phyloP scores from a whole-genome alignment of 805 yeast genomes.

The Helenozyma rhizophorensis region DNA sequence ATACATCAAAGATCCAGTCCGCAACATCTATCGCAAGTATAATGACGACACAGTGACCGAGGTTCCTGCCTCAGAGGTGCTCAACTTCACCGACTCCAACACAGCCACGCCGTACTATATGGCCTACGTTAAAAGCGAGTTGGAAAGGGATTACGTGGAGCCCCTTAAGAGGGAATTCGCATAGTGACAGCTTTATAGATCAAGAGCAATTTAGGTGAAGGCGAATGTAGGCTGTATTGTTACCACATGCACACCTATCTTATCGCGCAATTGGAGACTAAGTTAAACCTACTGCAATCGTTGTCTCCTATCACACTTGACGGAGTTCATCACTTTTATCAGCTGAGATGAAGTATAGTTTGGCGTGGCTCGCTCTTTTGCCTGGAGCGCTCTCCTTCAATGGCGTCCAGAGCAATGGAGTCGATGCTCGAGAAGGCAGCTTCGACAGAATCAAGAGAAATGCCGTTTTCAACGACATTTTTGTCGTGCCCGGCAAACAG shows the following conservation, averaged over 20 bases:
- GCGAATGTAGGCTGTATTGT: too few species aligned
- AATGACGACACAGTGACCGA: constrained; percentile 94
- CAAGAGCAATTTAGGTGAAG: too few species aligned
- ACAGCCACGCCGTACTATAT: constrained; percentile 93
- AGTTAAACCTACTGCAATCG: background rate
- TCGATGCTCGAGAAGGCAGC: too few species aligned
- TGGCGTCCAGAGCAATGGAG: too few species aligned
- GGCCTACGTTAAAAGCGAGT: constrained; percentile 70
- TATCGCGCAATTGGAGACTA: background rate
- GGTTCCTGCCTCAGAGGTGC: constrained; percentile 60
- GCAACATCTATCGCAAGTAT: constrained; percentile 75
- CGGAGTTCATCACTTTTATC: too few species aligned
- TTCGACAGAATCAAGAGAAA: constrained; percentile 21
- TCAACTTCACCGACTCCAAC: constrained; percentile 61
- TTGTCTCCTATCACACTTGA: background rate
- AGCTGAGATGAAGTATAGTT: too few species aligned
- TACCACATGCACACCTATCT: background rate
- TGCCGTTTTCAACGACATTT: constrained; percentile 23
- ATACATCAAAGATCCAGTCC: constrained; percentile 73
- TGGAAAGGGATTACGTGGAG: constrained; percentile 50
- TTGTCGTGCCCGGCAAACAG: constrained; percentile 8
- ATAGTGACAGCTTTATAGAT: background rate
- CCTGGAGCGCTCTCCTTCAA: too few species aligned
- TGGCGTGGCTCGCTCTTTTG: too few species aligned
- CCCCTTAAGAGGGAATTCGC: constrained; percentile 52